Base-by-base conservation (phyloP, 23 red algal genomes). In the Pyropia yezoensis region DNA sequence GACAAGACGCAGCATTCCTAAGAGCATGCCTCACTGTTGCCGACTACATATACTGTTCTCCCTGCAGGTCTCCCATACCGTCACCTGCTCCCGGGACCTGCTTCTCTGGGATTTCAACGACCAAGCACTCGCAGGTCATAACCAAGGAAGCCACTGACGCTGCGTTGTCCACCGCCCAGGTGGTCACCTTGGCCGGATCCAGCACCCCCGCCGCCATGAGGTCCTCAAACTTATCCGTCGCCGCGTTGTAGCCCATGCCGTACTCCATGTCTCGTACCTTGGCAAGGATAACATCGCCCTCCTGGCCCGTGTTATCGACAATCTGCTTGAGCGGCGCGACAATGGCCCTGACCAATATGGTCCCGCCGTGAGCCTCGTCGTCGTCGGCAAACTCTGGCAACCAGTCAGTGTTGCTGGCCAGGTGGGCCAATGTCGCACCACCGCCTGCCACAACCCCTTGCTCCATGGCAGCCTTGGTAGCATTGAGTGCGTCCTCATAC, bases 401-500 rank as follows among this genome's bases (percentile, higher is more conserved):
- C 39, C 39, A 47, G 39, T 47, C 39, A 34, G 49, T 54, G 17
- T 64, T 27, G 26, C 57, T 6, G 29, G 65, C 63, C 49, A 91
- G 57, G 49, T 83, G 75, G 34, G 80, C 75, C 33, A 98, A 60
- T 7, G 76, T 64, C 0, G 79, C 67, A 45, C 94, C 94, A 58
- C 94, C 94, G 18, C 94, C 94, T 14, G 94, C 86, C 24, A 98
- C 53, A 83, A 98, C 57, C 19, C 94, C 94, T 59, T 91, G 77
- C 78, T 98, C 94, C 72, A 98, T 84, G 25, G 94, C 94, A 45
- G 86, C 87, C 65, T 89, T 89, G 0, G 84, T 90, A 3, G 84
- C 77, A 52, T 98, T 98, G 3, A 98, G 60, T 2, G 94, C 83
- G 75, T 98, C 94, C 71, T 98, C 94, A 55, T 89, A 98, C 15